phyloP scores from a whole-genome alignment of 163 green algal species.

The Scenedesmus sp. region DNA sequence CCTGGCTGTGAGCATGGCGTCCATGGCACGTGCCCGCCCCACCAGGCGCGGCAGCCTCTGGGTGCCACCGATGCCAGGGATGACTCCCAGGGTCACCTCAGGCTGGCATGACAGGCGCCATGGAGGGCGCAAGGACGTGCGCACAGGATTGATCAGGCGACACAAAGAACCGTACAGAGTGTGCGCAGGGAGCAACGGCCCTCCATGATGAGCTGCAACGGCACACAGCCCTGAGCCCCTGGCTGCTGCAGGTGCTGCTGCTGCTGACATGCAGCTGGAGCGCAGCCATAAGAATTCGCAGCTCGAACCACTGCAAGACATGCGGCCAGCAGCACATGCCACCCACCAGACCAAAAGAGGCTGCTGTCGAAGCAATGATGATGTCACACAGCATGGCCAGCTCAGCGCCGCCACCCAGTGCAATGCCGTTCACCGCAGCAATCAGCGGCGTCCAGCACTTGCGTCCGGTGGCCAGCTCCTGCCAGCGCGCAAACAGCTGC shows the following conservation, averaged over 20 bases:
- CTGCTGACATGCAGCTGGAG: background rate
- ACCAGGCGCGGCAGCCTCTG: slow-evolving; percentile 84
- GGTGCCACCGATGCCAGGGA: slow-evolving; percentile 90
- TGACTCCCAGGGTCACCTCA: slow-evolving; percentile 85
- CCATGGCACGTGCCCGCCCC: slow-evolving; percentile 84
- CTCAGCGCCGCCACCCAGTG: slow-evolving; percentile 87
- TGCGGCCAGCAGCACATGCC: background rate
- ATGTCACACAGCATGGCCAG: slow-evolving; percentile 91
- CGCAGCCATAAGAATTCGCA: background rate
- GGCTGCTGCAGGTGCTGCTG: background rate
- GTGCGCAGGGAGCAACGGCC: too few relatives aligned
- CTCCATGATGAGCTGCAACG: too few relatives aligned
- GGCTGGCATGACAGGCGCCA: slow-evolving; percentile 65
- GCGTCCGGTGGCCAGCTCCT: background rate
- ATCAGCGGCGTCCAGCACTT: slow-evolving; percentile 74
- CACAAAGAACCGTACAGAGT: background rate
- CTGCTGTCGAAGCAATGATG: slow-evolving; percentile 80
- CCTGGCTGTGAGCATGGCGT: slow-evolving; percentile 85
- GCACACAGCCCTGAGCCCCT: background rate
- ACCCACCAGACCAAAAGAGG: slow-evolving; percentile 79
- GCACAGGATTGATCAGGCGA: background rate
- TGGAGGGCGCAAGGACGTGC: background rate
- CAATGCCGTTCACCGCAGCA: slow-evolving; percentile 87
- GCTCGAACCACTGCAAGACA: background rate
- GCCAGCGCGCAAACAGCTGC: slow-evolving; percentile 45